These are phyloP conservation scores for Escallonia rubra DNA, from an alignment of 129 eudicot genomes.

Conservation along the genomic window DNA sequence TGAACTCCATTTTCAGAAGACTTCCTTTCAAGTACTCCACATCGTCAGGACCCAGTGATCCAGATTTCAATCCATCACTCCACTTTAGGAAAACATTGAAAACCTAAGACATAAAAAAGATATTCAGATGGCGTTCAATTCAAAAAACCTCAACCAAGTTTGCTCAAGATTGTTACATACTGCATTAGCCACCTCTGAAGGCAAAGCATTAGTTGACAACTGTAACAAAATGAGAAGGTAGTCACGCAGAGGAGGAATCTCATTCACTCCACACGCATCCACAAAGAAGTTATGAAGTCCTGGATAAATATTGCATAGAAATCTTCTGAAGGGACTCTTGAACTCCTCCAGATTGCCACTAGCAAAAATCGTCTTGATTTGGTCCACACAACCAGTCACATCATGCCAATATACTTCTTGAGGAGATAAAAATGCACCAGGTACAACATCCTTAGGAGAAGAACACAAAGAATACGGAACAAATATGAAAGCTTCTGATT, in stretches of 20 bases:
- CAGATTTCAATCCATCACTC: constrained; percentile 61
- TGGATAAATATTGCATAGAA: constrained; percentile 59
- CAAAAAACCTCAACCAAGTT: too few relatives aligned
- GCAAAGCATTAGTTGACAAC: constrained; percentile 33
- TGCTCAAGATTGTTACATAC: constrained; percentile 21
- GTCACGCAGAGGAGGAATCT: constrained; percentile 46
- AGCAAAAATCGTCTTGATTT: constrained; percentile 7
- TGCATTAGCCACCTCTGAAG: constrained; percentile 46
- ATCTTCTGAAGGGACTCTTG: constrained; percentile 24
- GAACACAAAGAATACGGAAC: constrained; percentile 41
- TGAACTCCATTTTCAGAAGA: constrained; percentile 41
- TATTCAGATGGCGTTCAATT: too few relatives aligned
- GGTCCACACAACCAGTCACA: constrained; percentile 41
- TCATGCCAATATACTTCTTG: constrained; percentile 76
- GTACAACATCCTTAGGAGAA: constrained; percentile 44
- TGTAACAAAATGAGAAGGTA: constrained; percentile 65
- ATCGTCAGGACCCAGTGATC: constrained; percentile 48
- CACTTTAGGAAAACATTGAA: constrained; percentile 58
- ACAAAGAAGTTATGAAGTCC: constrained; percentile 74
- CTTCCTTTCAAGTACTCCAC: constrained; percentile 47
- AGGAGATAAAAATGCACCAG: constrained; percentile 66
- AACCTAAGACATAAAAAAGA: constrained; percentile 36
- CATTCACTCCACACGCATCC: constrained; percentile 73
- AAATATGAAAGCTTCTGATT: constrained; percentile 59
- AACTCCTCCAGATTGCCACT: neutral